phyloP scores from a whole-genome alignment of 768 basidiomycete species.

The Termitomyces sp. region DNA sequence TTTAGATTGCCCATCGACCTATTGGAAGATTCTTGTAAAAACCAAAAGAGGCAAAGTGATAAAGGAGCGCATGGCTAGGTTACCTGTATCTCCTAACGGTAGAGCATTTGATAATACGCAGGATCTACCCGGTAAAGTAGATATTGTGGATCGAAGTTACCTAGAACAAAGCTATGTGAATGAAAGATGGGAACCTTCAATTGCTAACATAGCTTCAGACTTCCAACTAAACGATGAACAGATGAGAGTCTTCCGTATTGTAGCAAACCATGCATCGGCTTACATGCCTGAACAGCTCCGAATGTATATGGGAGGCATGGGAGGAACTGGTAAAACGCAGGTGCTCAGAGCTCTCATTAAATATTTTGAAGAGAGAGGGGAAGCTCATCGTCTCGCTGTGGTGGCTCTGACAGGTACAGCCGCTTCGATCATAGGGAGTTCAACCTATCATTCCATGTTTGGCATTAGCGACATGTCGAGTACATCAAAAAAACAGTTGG shows the following conservation, averaged over 20 bases:
- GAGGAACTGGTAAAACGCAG: neutral
- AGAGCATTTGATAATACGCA: too few species aligned
- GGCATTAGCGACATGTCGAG: slow-evolving; percentile 1
- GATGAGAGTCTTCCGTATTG: neutral
- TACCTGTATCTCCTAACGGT: too few species aligned
- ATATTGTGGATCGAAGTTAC: neutral
- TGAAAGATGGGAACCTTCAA: neutral
- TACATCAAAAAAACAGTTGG: neutral
- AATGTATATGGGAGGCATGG: slow-evolving; percentile 17
- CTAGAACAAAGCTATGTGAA: neutral
- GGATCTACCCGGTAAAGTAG: neutral
- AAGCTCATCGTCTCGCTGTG: slow-evolving; percentile 2
- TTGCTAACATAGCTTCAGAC: neutral
- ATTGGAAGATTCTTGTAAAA: too few species aligned
- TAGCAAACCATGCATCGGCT: slow-evolving; percentile 1
- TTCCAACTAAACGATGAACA: slow-evolving; percentile 1
- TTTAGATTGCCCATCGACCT: too few species aligned
- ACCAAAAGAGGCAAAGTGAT: too few species aligned
- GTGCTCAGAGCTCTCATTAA: slow-evolving; percentile 12
- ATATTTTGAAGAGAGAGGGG: slow-evolving; percentile 6
- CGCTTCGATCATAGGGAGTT: slow-evolving; percentile 13
- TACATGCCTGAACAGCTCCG: neutral
- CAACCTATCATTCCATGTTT: slow-evolving; percentile 18
- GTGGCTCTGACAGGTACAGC: slow-evolving; percentile 18
- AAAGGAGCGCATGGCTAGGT: too few species aligned